A percentile compares a stretch with the other conserved stretches of the same genome.
Evolutionary conservation across 768 basidiomycete species (phyloP).

Genomic region (Mycena crocata): DNA sequence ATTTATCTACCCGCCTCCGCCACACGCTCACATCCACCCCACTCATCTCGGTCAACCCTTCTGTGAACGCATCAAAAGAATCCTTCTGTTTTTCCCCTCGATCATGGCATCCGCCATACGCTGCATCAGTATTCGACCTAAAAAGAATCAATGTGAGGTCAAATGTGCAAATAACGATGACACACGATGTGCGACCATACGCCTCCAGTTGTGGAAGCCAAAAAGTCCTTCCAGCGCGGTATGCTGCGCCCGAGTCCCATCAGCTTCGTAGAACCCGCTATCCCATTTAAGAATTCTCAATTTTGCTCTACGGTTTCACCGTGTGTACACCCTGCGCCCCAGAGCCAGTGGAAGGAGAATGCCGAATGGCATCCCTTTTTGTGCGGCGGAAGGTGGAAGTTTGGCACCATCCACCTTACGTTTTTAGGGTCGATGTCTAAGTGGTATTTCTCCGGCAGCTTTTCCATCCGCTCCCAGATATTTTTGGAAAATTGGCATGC

Average conservation of each 20-base stretch:
- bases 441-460: neutral
- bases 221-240: neutral
- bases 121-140: neutral
- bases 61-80: neutral
- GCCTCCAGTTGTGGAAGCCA: neutral
- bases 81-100: neutral
- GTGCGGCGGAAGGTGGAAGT: neutral
- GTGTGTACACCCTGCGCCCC: too few species aligned
- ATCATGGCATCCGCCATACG: conserved; percentile 1
- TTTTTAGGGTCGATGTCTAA: neutral
- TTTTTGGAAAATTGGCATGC: conserved; percentile 1
- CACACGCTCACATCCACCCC: neutral
- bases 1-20: neutral
- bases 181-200: neutral
- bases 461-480: neutral
- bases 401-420: neutral
- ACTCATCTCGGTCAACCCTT: neutral
- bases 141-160: neutral
- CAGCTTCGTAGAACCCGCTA: neutral
- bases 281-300: neutral
- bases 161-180: too few species aligned
- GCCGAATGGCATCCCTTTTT: neutral
- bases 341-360: neutral
- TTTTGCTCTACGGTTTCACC: too few species aligned
- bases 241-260: neutral